Base-by-base conservation (phyloP, 352 stramenopile genomes). In the Pythium coloratum region DNA sequence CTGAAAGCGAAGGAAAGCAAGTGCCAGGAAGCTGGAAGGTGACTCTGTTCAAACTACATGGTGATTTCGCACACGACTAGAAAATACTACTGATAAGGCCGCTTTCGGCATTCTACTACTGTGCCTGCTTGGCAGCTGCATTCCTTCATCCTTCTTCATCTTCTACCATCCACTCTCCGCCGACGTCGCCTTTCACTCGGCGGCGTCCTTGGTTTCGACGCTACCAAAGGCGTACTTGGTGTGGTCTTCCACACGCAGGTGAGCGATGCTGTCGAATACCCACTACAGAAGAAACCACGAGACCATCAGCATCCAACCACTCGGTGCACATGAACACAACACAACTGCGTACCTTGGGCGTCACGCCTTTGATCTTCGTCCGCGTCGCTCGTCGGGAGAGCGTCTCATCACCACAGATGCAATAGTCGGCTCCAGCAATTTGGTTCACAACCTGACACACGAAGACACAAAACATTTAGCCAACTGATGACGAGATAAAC, bases 221-320 rank as follows among this genome's bases (percentile, higher is more conserved):
- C 12, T 44, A 6, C 10, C 38, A 44, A 44, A 44, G 8, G 13
- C 66, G 16, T 61, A 68, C 55, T 83, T 81, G 13, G 75, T 73
- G 0, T 61, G 51, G 24, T 88, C 74, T 33, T 89, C 81, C 4
- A 92, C 66, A 47, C 82, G 80, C 80, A 92, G 82, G 0, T 70
- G 67, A 0, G 78, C 79, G 59, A 92, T 92, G 70, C 84, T 90
- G 66, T 92, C 84, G 61, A 91, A 92, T 7, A 91, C 73, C 84
- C 84, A 92, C 70, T 76, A 46, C 24, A 53, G 1, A 38, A 24
- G 55, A 44, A 44, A 16, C 38, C n/a, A 60, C 44, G 24, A 38
- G 18, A 66, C 42, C 28, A 42, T 67, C n/a, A 65, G 53, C 13
- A 28, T 47, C 9, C 14, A n/a, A 49, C 16, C 13, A 14, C 2